Evolutionary conservation across 192 early-diverging fungal species (phyloP).

Genomic region (Podila minutissima): DNA sequence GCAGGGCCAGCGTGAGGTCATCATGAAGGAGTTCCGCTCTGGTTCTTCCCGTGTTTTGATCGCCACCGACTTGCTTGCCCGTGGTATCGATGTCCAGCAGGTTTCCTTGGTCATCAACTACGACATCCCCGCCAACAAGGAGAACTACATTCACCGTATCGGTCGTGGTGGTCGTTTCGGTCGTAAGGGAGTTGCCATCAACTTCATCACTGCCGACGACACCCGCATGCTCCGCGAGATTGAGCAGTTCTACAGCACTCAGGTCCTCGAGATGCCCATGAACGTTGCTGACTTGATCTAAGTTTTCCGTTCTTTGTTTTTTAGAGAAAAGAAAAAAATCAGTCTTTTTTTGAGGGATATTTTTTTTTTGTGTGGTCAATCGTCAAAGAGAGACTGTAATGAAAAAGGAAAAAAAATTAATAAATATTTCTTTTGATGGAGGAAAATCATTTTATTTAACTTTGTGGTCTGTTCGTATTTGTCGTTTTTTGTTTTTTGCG

Average conservation of each 20-base stretch:
- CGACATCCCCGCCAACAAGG: conserved; percentile 95
- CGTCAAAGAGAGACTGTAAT: neutral
- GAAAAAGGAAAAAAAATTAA: conserved; percentile 39
- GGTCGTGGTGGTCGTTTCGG: conserved; percentile 99
- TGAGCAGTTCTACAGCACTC: conserved; percentile 98
- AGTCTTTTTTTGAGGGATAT: neutral
- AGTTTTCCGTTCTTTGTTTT: neutral
- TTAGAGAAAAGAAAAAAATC: conserved; percentile 5
- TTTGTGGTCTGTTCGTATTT: neutral
- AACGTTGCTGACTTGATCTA: conserved; percentile 92
- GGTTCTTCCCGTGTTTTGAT: conserved; percentile 97
- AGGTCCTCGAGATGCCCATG: conserved; percentile 99
- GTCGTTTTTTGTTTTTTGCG: neutral
- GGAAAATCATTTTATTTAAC: conserved; percentile 6
- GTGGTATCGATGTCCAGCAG: conserved; percentile 99
- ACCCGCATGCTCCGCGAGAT: conserved; percentile 80
- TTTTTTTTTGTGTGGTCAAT: neutral
- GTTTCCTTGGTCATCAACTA: conserved; percentile 95
- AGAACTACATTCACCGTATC: conserved; percentile 99
- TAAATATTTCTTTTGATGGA: conserved; percentile 37
- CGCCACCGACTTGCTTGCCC: conserved; percentile 97
- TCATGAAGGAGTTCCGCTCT: conserved; percentile 99
- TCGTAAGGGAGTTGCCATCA: conserved; percentile 99
- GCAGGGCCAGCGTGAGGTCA: conserved; percentile 92
- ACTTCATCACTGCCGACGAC: conserved; percentile 99